phyloP scores from a whole-genome alignment of 2,329 filamentous ascomycete species.

The Ceratocystis destructans region DNA sequence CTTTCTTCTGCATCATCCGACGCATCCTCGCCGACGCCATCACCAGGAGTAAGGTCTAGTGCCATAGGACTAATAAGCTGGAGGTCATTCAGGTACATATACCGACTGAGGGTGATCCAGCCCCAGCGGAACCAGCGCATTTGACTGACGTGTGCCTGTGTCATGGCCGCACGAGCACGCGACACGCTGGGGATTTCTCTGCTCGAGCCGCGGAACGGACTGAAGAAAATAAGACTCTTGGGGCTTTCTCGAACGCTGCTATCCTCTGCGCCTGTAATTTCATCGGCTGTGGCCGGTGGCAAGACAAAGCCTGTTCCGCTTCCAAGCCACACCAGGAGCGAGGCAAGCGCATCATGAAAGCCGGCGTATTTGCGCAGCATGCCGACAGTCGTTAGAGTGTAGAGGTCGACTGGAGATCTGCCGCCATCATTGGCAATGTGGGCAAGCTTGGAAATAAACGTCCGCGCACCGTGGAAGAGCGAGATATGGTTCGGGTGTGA shows the following conservation, averaged over 20 bases:
- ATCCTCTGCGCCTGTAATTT: slow-evolving; percentile 15
- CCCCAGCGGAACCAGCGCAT: slow-evolving; percentile 98
- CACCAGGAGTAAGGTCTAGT: background rate
- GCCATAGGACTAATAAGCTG: slow-evolving; percentile 34
- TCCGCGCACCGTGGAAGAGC: slow-evolving; percentile 64
- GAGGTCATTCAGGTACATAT: slow-evolving; percentile 93
- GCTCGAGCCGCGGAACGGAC: slow-evolving; percentile 44
- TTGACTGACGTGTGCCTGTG: slow-evolving; percentile 76
- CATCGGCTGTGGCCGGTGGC: background rate
- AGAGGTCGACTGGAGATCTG: slow-evolving; percentile 49
- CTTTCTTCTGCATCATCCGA: background rate
- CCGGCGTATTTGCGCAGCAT: slow-evolving; percentile 69
- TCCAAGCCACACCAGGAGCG: slow-evolving; percentile 45
- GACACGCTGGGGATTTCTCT: slow-evolving; percentile 26
- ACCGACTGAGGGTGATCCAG: slow-evolving; percentile 81
- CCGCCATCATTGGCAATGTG: slow-evolving; percentile 24
- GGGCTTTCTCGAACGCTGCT: slow-evolving; percentile 31
- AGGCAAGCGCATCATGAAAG: slow-evolving; percentile 61
- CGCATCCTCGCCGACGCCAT: background rate
- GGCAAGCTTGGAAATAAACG: slow-evolving; percentile 56
- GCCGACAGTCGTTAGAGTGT: slow-evolving; percentile 63
- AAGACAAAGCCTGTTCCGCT: slow-evolving; percentile 23
- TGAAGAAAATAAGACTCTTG: slow-evolving; percentile 55
- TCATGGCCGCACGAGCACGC: slow-evolving; percentile 74
- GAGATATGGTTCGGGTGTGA: slow-evolving; percentile 88